Percentiles rank a stretch among this genome's conserved stretches.
Conservation (phyloP, 148 eudicot species). For the Vaccinium myrtillus region DNA sequence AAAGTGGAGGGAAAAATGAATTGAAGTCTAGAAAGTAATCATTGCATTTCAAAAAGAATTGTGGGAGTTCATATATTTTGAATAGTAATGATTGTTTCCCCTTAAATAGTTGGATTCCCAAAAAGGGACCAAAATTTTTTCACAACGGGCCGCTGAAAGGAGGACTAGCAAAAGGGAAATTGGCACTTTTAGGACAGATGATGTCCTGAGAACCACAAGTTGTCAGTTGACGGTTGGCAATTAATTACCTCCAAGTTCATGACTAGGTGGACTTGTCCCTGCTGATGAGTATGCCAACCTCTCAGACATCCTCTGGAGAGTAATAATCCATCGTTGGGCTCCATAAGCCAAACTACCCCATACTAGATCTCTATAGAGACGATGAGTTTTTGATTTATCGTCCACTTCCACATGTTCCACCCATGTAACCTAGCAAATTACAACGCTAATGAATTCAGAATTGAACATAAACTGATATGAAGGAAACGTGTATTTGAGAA, state of each 20-base stretch:
- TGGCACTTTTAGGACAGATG: neutral
- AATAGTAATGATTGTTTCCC: no score
- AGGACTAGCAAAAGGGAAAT: neutral
- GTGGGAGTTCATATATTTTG: no score
- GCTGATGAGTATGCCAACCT: conserved; percentile 1
- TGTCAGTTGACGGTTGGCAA: neutral
- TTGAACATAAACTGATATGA: neutral
- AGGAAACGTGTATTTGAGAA: neutral
- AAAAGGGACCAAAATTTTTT: no score
- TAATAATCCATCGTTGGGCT: conserved; percentile 18
- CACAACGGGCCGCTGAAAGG: neutral
- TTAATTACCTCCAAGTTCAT: conserved; percentile 12
- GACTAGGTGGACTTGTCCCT: neutral
- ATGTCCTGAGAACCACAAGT: neutral
- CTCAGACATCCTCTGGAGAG: conserved; percentile 28
- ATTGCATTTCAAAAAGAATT: no score
- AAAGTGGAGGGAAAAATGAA: no score
- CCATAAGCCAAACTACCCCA: conserved; percentile 21
- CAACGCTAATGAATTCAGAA: neutral
- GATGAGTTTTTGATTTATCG: conserved; percentile 22
- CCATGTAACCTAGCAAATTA: conserved; percentile 33
- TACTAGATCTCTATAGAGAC: conserved; percentile 31
- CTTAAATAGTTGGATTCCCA: no score
- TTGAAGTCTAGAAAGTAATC: no score
- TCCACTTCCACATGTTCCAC: conserved; percentile 41